phyloP scores from a whole-genome alignment of 2,329 filamentous ascomycete species.

The Chaetothyriales sp. region DNA sequence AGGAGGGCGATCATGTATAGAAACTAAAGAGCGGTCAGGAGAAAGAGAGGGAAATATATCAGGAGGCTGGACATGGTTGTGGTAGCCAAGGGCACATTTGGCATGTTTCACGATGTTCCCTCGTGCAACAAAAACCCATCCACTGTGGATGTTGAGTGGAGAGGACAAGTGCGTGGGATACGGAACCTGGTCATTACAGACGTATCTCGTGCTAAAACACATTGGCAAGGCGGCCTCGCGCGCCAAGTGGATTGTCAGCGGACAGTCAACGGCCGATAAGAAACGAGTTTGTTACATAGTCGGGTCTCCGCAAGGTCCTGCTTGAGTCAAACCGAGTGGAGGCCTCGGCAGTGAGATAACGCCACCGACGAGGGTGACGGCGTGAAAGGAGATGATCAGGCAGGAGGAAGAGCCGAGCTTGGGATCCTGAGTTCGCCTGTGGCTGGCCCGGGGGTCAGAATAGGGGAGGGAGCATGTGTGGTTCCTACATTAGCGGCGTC shows the following conservation, averaged over 20 bases:
- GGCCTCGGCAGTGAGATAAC: background rate
- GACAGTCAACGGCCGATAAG: background rate
- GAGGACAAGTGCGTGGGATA: background rate
- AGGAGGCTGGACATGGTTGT: slow-evolving; percentile 2
- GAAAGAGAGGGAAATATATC: slow-evolving; percentile 13
- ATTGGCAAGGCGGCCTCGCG: no score
- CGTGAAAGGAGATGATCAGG: no score
- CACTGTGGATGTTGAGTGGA: slow-evolving; percentile 1
- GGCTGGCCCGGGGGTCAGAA: background rate
- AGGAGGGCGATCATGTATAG: slow-evolving; percentile 11
- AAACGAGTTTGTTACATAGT: background rate
- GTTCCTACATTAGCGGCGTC: slow-evolving; percentile 1
- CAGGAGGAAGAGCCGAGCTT: background rate
- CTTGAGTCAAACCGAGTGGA: background rate
- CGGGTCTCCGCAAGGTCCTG: no score
- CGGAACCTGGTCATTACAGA: background rate
- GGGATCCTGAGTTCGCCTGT: background rate
- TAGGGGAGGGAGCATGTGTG: background rate
- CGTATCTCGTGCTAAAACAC: background rate
- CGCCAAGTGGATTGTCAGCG: background rate
- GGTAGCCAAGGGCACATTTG: slow-evolving; percentile 4
- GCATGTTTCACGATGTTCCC: slow-evolving; percentile 14
- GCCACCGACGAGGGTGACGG: background rate
- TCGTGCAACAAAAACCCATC: slow-evolving; percentile 1
- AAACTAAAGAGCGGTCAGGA: slow-evolving; percentile 8